Evolutionary conservation across 306 rosid genomes (phyloP), one percentile per base, ranked within the genome.

Genomic region (Sophora flavescens): DNA sequence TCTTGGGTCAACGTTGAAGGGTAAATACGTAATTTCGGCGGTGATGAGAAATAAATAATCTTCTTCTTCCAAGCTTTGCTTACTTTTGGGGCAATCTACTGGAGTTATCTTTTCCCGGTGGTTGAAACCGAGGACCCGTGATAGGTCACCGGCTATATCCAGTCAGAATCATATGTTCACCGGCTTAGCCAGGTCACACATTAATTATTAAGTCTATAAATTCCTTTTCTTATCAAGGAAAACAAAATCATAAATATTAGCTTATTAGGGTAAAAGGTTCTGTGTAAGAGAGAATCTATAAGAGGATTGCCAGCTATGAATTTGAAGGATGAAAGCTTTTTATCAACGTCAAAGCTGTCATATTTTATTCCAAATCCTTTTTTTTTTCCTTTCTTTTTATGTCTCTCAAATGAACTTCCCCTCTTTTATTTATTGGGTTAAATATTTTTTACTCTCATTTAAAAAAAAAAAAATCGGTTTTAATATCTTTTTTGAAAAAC

Each of bases 291-390:
- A 71, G 88, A 86, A 86, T 81, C 80, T 84, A 11, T 45, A 10
- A 66, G 56, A 44, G 74, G 56, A 78, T 22, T 89, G 99, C 98
- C 98, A 96, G 99, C 98, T 95, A 86, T 74, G 93, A 74, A 86
- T 83, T 78, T 83, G 81, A 82, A 87, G 93, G 95, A 94, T 85
- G 87, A 83, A 90, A 80, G 91, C 88, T 89, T 89, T 85, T 82
- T 52, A 58, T 71, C 47, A 80, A 91, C 72, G 94, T 86, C 91
- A 90, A 90, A 82, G 90, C 96, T 88, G 91, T 82, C 97, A 85
- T 28, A 63, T 80, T 64, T 5, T 33, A 47, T 74, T 83, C 72
- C 17, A 66, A 74, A 13, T 41, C 75, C 39, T 50, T 38, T 62
- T 78, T 66, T 39, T 76, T 71, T 10, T 22, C 22, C 1, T 22